A percentile compares a stretch with the other conserved stretches of the same genome.
phyloP scores from a whole-genome alignment of 2,329 filamentous ascomycete genomes.

The Xylariaceae sp. region DNA sequence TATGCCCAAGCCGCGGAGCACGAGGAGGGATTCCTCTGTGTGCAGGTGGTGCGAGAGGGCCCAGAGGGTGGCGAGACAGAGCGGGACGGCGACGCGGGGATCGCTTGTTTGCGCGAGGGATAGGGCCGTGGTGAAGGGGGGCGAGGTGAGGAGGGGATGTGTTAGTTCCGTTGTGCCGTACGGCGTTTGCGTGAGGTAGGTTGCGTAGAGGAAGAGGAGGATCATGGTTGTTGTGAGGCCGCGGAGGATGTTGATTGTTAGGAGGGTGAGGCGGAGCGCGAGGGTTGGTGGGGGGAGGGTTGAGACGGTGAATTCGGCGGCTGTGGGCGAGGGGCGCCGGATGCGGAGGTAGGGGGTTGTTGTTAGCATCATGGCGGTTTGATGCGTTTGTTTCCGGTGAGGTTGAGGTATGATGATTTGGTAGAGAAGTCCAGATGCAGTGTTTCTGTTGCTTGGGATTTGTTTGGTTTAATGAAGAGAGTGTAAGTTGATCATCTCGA shows the following conservation, averaged over 20 bases:
- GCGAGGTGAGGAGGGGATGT: conserved; percentile 23
- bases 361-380: conserved; percentile 46
- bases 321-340: conserved; percentile 73
- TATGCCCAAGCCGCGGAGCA: conserved; percentile 82
- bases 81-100: conserved; percentile 37
- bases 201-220: conserved; percentile 46
- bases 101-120: conserved; percentile 36
- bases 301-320: conserved; percentile 87
- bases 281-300: conserved; percentile 58
- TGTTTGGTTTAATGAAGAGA: not conserved
- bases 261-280: conserved; percentile 42
- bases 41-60: conserved; percentile 43
- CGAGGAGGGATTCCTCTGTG: conserved; percentile 75
- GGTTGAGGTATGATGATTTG: too few species aligned
- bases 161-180: conserved; percentile 3
- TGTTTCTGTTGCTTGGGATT: not conserved
- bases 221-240: conserved; percentile 38
- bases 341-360: conserved; percentile 55
- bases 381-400: not conserved
- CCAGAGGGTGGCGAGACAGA: conserved; percentile 38
- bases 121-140: conserved; percentile 31
- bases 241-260: conserved; percentile 41
- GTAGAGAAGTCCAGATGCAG: too few species aligned
- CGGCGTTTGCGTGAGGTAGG: conserved; percentile 32
- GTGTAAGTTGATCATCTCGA: not conserved